These are phyloP conservation scores for Xylaria digitata DNA, from an alignment of 2,329 filamentous ascomycete genomes.

Conservation along the genomic window DNA sequence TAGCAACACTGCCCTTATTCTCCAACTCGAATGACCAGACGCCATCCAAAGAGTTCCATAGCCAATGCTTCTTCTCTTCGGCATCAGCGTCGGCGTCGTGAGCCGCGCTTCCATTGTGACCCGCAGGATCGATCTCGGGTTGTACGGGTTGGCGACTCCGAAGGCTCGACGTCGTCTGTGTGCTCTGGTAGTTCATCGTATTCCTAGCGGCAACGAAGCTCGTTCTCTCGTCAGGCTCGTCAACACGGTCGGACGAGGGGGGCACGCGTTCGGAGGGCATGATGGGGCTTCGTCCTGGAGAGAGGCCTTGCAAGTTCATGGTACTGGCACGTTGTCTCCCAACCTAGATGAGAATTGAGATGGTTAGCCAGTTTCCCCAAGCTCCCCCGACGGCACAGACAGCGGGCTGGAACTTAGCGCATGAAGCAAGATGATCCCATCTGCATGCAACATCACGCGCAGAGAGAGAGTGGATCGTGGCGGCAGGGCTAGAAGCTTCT, in stretches of 20 bases:
- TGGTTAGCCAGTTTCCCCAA: constrained; percentile 16
- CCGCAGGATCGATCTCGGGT: constrained; percentile 40
- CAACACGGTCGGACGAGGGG: constrained; percentile 29
- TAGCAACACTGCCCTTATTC: constrained; percentile 85
- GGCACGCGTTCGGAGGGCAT: constrained; percentile 40
- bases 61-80: constrained; percentile 59
- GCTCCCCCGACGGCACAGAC: not conserved
- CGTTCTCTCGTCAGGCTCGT: constrained; percentile 56
- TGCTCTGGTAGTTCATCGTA: constrained; percentile 56
- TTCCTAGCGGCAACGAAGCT: constrained; percentile 53
- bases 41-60: constrained; percentile 59
- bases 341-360: constrained; percentile 47
- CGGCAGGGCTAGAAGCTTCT: constrained; percentile 20
- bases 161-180: constrained; percentile 46
- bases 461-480: constrained; percentile 5
- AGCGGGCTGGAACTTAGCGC: not conserved
- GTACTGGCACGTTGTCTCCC: constrained; percentile 57
- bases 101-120: constrained; percentile 40
- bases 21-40: constrained; percentile 78
- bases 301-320: constrained; percentile 49
- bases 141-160: constrained; percentile 40
- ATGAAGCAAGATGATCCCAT: not conserved
- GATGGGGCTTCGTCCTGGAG: constrained; percentile 38
- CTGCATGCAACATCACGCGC: not conserved
- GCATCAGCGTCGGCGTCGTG: constrained; percentile 15